Evolutionary conservation across 805 yeast species (phyloP).

Genomic region (Myxozyma melibiosi): DNA sequence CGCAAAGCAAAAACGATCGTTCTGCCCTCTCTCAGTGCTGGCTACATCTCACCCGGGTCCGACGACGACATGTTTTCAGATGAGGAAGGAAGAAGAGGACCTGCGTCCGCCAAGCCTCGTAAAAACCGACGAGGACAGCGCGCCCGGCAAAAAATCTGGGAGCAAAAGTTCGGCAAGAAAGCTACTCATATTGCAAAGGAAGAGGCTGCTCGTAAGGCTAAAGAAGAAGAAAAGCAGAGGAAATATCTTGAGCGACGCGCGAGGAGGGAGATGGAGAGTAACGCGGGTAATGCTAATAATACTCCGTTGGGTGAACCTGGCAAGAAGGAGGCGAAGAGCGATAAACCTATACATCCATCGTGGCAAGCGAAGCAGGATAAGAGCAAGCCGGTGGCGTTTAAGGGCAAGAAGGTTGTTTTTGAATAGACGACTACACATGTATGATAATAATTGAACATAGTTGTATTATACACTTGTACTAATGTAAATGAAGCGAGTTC

Average conservation of each 20-base stretch:
- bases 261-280: conserved; percentile 2
- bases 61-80: conserved; percentile 46
- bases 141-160: conserved; percentile 97
- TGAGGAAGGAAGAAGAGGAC: conserved; percentile 41
- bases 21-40: conserved; percentile 73
- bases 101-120: conserved; percentile 45
- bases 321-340: neutral
- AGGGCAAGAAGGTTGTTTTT: conserved; percentile 84
- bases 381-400: conserved; percentile 59
- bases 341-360: conserved; percentile 79
- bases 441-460: no score
- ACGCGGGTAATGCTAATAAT: conserved; percentile 11
- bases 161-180: conserved; percentile 73
- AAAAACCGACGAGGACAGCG: conserved; percentile 96
- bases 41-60: conserved; percentile 83
- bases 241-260: conserved; percentile 15
- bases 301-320: conserved; percentile 11
- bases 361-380: conserved; percentile 89
- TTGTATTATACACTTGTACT: no score
- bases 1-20: conserved; percentile 34
- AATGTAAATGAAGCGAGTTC: no score
- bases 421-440: conserved; percentile 46
- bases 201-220: conserved; percentile 54
- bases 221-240: conserved; percentile 58
- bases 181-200: conserved; percentile 85